Evolutionary conservation across 2,329 filamentous ascomycete species (phyloP), one percentile per base, ranked within the genome.

Genomic region (Sclerotiophoma versabilis): DNA sequence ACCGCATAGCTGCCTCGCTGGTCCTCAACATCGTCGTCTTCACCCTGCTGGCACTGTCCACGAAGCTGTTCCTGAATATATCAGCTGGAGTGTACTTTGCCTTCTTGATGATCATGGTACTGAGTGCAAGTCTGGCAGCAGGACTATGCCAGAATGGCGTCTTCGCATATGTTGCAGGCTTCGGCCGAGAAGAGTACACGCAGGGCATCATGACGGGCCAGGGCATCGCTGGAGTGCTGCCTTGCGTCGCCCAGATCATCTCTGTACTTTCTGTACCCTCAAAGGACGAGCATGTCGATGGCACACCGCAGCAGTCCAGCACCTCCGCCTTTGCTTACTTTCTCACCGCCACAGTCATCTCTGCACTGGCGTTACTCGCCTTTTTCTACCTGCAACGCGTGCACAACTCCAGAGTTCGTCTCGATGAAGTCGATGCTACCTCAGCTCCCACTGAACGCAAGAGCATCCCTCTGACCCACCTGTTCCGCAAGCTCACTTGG

Each of bases 201-300:
- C 93, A 98, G 76, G 93, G 89, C 20, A 92, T 98, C 75, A 98
- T 99, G 93, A 87, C 89, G 3, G 95, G 95, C 1, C 95, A 99
- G 75, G 93, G 88, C 26, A 82, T 99, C 4, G 93, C 95, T 0
- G 95, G 95, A 25, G 93, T 99, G 9, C 79, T 98, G 3, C 95
- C 95, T 0, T 88, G 91, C 41, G 81, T 96, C 41, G 91, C 92
- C 1, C 93, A 98, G 75, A 93, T 98, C 63, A 74, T 90, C 37
- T 90, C 91, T 1, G 92, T 96, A 11, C 80, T 97, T 10, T 83
- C 86, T 27, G 81, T 91, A 1, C 79, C 85, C 0, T 79, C 85
- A 0, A 64, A 77, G 19, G 70, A 74, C 41, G 74, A 80, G 52
- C 69, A 77, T 22, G 66, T 74, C 19, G 54, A 73, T 59, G 48